Evolutionary conservation across 345 rosid genomes (phyloP).

Genomic region (Kandelia obovata): DNA sequence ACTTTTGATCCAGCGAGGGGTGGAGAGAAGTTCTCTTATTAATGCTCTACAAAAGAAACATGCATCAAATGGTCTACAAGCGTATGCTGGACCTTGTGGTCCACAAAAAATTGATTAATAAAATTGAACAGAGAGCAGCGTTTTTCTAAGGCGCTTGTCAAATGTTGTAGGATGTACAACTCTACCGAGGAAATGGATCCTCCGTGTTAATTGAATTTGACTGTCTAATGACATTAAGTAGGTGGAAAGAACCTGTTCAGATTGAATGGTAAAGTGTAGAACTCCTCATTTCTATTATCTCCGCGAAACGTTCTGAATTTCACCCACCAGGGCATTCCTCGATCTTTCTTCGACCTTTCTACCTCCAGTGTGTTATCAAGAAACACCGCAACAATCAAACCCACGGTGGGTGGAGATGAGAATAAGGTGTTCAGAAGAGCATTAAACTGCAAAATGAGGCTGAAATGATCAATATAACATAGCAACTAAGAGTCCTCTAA

Average conservation of each 20-base stretch:
- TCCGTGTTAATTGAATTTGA: not conserved
- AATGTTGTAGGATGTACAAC: constrained; percentile 2
- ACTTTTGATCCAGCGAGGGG: not conserved
- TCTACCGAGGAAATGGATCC: not conserved
- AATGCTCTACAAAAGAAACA: constrained; percentile 21
- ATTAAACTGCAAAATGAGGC: constrained; percentile 24
- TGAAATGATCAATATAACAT: not conserved
- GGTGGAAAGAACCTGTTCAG: constrained; percentile 29
- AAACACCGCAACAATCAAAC: constrained; percentile 29
- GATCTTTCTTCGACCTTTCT: constrained; percentile 28
- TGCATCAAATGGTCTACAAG: constrained; percentile 11
- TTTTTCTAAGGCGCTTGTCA: not conserved
- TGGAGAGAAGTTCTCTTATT: constrained; percentile 1
- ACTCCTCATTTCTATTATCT: constrained; percentile 33
- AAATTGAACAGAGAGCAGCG: constrained; percentile 8
- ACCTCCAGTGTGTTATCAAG: constrained; percentile 28
- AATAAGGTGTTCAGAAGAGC: constrained; percentile 30
- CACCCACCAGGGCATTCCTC: constrained; percentile 32
- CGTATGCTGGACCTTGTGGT: constrained; percentile 11
- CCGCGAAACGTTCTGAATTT: constrained; percentile 32
- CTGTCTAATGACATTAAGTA: constrained; percentile 6
- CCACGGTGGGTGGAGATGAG: constrained; percentile 30
- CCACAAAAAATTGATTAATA: constrained; percentile 18
- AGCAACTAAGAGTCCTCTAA: not conserved
- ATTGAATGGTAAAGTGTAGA: constrained; percentile 34